phyloP scores from a whole-genome alignment of 192 early-diverging fungal species.

The Rhizoclosmatium globosum region DNA sequence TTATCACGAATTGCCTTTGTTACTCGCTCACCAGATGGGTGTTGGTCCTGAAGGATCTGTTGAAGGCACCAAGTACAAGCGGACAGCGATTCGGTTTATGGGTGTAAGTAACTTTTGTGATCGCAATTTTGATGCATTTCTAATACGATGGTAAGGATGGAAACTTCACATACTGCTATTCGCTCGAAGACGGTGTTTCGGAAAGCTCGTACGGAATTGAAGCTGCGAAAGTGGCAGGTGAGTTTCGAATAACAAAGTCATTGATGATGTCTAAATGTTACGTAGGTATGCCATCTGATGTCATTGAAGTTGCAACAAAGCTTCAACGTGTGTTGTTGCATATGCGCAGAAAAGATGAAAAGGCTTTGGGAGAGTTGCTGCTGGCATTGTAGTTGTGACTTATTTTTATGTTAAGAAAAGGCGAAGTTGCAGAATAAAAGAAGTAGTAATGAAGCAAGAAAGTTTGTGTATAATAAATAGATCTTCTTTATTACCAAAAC shows the following conservation, averaged over 20 bases:
- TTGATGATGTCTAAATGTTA: no score
- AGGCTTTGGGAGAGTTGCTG: slow-evolving; percentile 2
- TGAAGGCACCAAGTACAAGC: slow-evolving; percentile 11
- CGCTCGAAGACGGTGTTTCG: slow-evolving; percentile 71
- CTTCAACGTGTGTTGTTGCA: slow-evolving; percentile 13
- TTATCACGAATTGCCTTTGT: slow-evolving; percentile 70
- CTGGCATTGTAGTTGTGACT: neutral
- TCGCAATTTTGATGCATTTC: neutral
- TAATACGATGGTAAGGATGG: slow-evolving; percentile 36
- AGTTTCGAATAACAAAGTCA: slow-evolving; percentile 36
- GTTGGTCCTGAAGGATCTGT: neutral
- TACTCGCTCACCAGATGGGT: slow-evolving; percentile 17
- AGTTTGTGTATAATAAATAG: neutral
- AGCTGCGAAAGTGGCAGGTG: slow-evolving; percentile 75
- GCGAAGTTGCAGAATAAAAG: neutral
- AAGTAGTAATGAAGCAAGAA: neutral
- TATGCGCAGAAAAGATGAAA: slow-evolving; percentile 12
- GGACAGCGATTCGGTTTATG: slow-evolving; percentile 33
- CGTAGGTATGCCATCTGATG: slow-evolving; percentile 16
- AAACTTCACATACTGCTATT: slow-evolving; percentile 71
- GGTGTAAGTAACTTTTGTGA: neutral
- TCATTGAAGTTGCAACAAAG: neutral
- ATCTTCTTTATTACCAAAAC: neutral
- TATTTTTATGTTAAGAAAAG: neutral
- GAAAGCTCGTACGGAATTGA: slow-evolving; percentile 74